phyloP scores from a whole-genome alignment of 1,284 basidiomycete genomes.

The Clitocybe nebularis region DNA sequence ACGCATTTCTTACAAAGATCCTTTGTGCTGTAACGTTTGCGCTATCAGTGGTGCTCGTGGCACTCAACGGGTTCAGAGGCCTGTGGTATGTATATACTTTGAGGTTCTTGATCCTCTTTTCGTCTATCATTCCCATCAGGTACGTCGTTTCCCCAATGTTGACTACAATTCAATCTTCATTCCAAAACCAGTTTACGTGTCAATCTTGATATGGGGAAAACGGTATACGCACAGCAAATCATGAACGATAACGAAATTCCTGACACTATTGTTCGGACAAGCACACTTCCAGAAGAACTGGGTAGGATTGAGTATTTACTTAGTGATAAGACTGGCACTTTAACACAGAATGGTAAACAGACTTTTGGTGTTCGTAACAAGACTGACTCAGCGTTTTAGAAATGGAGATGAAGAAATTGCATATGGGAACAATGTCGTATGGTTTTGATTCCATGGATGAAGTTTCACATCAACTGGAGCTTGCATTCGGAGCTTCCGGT shows the following conservation, averaged over 20 bases:
- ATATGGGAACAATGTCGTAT: conserved; percentile 98
- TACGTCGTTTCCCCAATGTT: conserved; percentile 29
- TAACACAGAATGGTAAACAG: conserved; percentile 89
- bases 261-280: conserved; percentile 93
- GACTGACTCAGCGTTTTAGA: conserved; percentile 44
- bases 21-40: conserved; percentile 92
- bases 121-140: conserved; percentile 99
- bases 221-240: conserved; percentile 94
- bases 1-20: conserved; percentile 55
- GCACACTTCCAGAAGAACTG: conserved; percentile 95
- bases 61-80: conserved; percentile 94
- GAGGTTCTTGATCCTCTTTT: conserved; percentile 96
- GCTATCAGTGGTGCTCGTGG: conserved; percentile 88
- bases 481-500: conserved; percentile 68
- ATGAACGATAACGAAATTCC: conserved; percentile 93
- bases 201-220: conserved; percentile 99
- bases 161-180: not conserved
- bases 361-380: conserved; percentile 3
- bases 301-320: conserved; percentile 95
- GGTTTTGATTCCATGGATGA: conserved; percentile 98
- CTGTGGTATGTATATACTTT: conserved; percentile 96
- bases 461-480: conserved; percentile 82
- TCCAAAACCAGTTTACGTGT: conserved; percentile 75
- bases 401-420: conserved; percentile 98
- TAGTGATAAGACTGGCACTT: conserved; percentile 96